These are phyloP conservation scores for Tuber borchii DNA, from an alignment of 495 filamentous ascomycete species.

Conservation along the genomic window DNA sequence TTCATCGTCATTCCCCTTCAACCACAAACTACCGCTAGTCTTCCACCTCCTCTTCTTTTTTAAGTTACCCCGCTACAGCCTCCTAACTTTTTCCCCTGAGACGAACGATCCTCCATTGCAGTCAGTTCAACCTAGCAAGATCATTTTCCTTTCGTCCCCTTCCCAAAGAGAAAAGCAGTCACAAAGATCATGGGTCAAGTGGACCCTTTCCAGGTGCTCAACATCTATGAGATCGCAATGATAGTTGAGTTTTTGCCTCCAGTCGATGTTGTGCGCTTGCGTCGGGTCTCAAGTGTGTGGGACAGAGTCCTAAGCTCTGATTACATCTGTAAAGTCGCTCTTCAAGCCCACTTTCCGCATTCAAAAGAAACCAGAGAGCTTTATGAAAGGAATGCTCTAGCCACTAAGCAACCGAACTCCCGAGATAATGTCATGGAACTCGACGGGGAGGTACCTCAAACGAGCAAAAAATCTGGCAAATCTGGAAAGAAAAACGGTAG, in stretches of 20 bases:
- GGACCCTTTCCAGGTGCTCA: conserved; percentile 30
- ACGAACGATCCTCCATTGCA: background rate
- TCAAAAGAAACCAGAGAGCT: conserved; percentile 36
- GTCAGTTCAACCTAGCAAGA: background rate
- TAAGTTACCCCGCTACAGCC: background rate
- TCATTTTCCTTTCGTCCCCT: background rate
- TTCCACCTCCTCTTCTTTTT: background rate
- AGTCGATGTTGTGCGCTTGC: conserved; percentile 33
- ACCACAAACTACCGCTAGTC: conserved; percentile 1
- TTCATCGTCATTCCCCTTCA: conserved; percentile 4
- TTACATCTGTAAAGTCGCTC: conserved; percentile 37
- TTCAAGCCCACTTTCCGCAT: conserved; percentile 34
- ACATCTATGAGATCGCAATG: conserved; percentile 37
- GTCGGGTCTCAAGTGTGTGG: conserved; percentile 31
- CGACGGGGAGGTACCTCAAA: conserved; percentile 11
- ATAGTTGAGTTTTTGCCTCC: conserved; percentile 33
- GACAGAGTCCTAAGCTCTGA: conserved; percentile 32
- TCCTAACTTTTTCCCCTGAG: background rate
- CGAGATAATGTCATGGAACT: conserved; percentile 8
- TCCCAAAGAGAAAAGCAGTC: background rate
- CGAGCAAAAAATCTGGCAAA: conserved; percentile 17
- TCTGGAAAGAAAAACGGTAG: conserved; percentile 24
- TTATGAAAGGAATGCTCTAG: conserved; percentile 29
- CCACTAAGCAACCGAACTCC: conserved; percentile 3
- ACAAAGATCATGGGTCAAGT: conserved; percentile 23